Evolutionary conservation across 495 filamentous ascomycete species (phyloP), one percentile per base, ranked within the genome.

Genomic region (Daldinia vernicosa): DNA sequence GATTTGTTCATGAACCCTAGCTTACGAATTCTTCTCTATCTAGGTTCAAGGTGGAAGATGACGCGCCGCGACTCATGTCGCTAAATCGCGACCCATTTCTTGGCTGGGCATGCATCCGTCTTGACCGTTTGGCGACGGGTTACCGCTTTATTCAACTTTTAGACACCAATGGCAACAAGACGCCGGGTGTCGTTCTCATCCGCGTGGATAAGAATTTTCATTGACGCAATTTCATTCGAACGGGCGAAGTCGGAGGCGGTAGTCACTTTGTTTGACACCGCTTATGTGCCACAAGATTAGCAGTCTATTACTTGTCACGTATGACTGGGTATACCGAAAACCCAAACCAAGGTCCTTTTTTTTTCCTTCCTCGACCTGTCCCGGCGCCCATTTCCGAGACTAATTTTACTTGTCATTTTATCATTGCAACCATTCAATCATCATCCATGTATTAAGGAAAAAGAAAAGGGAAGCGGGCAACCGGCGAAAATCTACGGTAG

Each of bases 21-120:
- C 72, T 75, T 57, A 69, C 72, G 37, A 63, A 67, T 62, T 37
- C n/a, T 69, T 39, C 5, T 71, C 61, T 56, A 43, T 69, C 64
- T 56, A 84, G 94, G 73, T 91, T 98, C 80, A 97, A 94, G 78
- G 84, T 97, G 71, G 90, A 93, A 75, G 91, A 97, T 72, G 88
- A 92, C 58, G 47, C 69, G 86, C 63, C 69, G 59, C 69, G 47
- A 59, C 65, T 75, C 60, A 69, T 63, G 65, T 77, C 62, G 28
- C 30, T 66, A 14, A 63, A 56, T 17, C 84, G 86, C 66, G 91
- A 94, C 68, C 80, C 87, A 30, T 75, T 93, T 19, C 88, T 90
- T 26, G 92, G 91, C 12, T 97, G 95, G 94, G 88, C 92, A 32
- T 97, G 94, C 78, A 90, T 97, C 74, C 88, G 93, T 26, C 88